Base-by-base conservation (phyloP, 2,329 filamentous ascomycete species). In the Penicillium capsulatum region DNA sequence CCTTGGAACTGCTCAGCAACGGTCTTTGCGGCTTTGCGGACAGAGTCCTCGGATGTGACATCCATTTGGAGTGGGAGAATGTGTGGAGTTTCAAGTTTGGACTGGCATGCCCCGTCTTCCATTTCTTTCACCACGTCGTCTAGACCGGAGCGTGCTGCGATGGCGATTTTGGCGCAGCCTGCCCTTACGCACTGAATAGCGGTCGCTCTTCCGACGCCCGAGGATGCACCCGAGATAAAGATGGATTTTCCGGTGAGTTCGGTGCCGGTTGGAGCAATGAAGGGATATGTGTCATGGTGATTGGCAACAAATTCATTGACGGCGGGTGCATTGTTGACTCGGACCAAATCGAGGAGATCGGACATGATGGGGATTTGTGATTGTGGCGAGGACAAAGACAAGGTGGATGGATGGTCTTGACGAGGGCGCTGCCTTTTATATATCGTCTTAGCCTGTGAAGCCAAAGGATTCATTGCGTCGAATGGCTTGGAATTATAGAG, bases 171-270 rank as follows among this genome's bases (percentile, higher is more conserved):
- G 0, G 70, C 66, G 19, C 71, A 73, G 3, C 74, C 73, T 3
- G 77, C 76, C 48, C 63, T 63, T 14, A 77, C 78, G 50, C 72
- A 82, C 7, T 74, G 71, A n/a, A 75, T 53, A 1, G 76, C 77
- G 3, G 71, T 75, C 10, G 71, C 68, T 2, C 64, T 65, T 4
- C 79, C 78, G 24, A 80, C 70, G 3, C 77, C 76, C 27, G 70
- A 72, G 2, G 72, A 74, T 0, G 72, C 76, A 7, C 77, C 79
- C 1, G 71, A 77, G 35, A 82, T 71, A 41, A 83, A 66, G 31
- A 75, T 61, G 3, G 60, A 53, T 45, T 69, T 69, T 20, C 65
- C 65, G 8, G 53, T 36, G 19, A 73, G 66, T 44, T 71, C 50
- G 24, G 58, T 53, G 17, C 66, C 63, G 13, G 53, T 47, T 11